phyloP scores from a whole-genome alignment of 2,329 filamentous ascomycete species.

The Exserohilum turcica region DNA sequence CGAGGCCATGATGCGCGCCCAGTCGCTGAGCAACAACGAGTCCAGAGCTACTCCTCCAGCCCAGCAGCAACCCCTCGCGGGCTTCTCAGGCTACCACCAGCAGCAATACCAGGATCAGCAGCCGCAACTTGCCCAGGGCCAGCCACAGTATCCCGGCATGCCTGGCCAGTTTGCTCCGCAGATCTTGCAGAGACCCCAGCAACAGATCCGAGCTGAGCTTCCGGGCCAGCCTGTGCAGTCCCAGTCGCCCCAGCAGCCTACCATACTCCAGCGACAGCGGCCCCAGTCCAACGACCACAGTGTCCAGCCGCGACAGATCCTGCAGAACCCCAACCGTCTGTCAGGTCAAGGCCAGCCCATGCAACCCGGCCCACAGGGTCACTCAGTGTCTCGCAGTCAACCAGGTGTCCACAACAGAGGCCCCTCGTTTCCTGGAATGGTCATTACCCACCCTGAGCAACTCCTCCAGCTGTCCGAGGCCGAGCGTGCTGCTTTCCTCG shows the following conservation, averaged over 20 bases:
- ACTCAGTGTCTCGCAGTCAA: slow-evolving; percentile 42
- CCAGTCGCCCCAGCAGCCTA: slow-evolving; percentile 39
- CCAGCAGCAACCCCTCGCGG: slow-evolving; percentile 32
- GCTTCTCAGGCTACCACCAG: slow-evolving; percentile 16
- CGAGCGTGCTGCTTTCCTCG: slow-evolving; percentile 80
- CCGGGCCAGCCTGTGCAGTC: slow-evolving; percentile 44
- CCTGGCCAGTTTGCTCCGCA: slow-evolving; percentile 55
- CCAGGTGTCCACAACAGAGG: slow-evolving; percentile 48
- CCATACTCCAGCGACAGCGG: slow-evolving; percentile 45
- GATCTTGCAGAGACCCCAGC: slow-evolving; percentile 55
- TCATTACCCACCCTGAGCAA: slow-evolving; percentile 73
- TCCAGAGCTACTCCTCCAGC: slow-evolving; percentile 34
- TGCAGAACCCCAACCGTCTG: slow-evolving; percentile 77
- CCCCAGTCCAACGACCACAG: slow-evolving; percentile 28
- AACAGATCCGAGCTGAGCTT: slow-evolving; percentile 52
- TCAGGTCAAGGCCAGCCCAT: slow-evolving; percentile 51
- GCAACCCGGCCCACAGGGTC: slow-evolving; percentile 31
- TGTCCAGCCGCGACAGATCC: slow-evolving; percentile 66
- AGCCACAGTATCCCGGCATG: slow-evolving; percentile 36
- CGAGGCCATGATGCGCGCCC: slow-evolving; percentile 85
- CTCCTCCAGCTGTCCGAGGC: slow-evolving; percentile 79
- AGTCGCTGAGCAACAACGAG: slow-evolving; percentile 56
- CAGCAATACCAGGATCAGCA: slow-evolving; percentile 17
- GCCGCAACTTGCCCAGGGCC: slow-evolving; percentile 37
- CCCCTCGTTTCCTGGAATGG: slow-evolving; percentile 56